Percentiles rank a stretch among this genome's conserved stretches.
phyloP scores from a whole-genome alignment of 768 basidiomycete species.

The Mycena epipterygia region DNA sequence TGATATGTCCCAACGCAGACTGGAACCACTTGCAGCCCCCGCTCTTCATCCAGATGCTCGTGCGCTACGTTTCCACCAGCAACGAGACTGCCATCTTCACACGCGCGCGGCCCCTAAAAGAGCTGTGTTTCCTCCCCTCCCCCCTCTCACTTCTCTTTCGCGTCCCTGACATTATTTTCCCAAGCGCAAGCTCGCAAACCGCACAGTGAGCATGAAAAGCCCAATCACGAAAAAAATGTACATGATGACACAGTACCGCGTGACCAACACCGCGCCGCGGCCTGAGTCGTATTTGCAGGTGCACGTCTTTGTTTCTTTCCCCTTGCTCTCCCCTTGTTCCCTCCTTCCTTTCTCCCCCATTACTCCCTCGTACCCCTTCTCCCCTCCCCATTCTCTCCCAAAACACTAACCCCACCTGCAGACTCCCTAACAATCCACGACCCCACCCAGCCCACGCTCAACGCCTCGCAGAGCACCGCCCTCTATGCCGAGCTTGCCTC shows the following conservation, averaged over 20 bases:
- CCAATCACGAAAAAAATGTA: conserved; percentile 79
- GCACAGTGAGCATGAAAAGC: conserved; percentile 75
- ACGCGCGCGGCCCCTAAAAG: conserved; percentile 88
- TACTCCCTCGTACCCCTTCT: too few species aligned
- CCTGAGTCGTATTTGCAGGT: conserved; percentile 87
- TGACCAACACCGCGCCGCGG: conserved; percentile 87
- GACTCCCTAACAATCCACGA: conserved; percentile 88
- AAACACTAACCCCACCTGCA: conserved; percentile 42
- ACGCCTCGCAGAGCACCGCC: conserved; percentile 67
- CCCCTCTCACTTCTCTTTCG: background rate
- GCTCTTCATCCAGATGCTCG: conserved; percentile 92
- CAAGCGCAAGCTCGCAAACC: conserved; percentile 84
- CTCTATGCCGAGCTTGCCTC: conserved; percentile 92
- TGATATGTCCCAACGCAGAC: conserved; percentile 57
- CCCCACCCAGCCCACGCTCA: conserved; percentile 67
- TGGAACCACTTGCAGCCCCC: conserved; percentile 94
- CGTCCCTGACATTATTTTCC: background rate
- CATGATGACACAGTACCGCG: conserved; percentile 79
- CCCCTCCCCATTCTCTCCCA: background rate
- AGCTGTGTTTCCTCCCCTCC: conserved; percentile 58
- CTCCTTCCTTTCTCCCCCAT: background rate
- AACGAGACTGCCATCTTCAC: conserved; percentile 81
- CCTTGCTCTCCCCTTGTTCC: background rate
- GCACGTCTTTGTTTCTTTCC: background rate
- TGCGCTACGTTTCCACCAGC: conserved; percentile 81